These are phyloP conservation scores for Tolypocladium nubicola DNA, from an alignment of 2,329 filamentous ascomycete genomes.

Conservation along the genomic window DNA sequence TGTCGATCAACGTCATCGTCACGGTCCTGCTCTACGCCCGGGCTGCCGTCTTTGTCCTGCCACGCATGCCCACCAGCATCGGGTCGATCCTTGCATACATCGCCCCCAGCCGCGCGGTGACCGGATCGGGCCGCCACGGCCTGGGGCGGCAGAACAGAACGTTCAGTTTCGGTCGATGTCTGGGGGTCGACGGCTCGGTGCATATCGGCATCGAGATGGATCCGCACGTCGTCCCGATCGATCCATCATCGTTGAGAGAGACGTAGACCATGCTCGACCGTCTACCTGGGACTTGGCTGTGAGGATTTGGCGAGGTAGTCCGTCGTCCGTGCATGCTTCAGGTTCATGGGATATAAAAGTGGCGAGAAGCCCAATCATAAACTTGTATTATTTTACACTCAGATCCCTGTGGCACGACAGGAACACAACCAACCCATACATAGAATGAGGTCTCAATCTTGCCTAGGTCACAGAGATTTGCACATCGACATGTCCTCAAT, in stretches of 20 bases:
- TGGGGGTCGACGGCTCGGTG: conserved; percentile 32
- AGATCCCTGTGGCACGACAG: neutral
- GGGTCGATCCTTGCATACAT: conserved; percentile 36
- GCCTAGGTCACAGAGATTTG: neutral
- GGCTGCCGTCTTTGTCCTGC: conserved; percentile 30
- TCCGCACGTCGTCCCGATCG: conserved; percentile 25
- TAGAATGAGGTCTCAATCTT: neutral
- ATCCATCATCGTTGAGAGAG: conserved; percentile 1
- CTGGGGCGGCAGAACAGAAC: conserved; percentile 2
- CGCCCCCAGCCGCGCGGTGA: conserved; percentile 31
- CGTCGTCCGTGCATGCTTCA: too few species aligned
- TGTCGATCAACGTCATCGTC: conserved; percentile 31
- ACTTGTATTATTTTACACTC: too few species aligned
- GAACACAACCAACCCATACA: neutral
- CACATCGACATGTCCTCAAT: neutral
- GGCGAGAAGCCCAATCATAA: too few species aligned
- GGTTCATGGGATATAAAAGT: too few species aligned
- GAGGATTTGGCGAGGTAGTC: neutral
- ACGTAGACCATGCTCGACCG: neutral
- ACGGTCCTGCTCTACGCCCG: conserved; percentile 30
- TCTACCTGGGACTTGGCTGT: neutral
- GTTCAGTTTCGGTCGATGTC: conserved; percentile 39
- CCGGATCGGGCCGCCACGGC: neutral
- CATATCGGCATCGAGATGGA: conserved; percentile 42
- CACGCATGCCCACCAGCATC: conserved; percentile 40